Conservation (phyloP, 106 monocot genomes). For the Cymbidium sinense region DNA sequence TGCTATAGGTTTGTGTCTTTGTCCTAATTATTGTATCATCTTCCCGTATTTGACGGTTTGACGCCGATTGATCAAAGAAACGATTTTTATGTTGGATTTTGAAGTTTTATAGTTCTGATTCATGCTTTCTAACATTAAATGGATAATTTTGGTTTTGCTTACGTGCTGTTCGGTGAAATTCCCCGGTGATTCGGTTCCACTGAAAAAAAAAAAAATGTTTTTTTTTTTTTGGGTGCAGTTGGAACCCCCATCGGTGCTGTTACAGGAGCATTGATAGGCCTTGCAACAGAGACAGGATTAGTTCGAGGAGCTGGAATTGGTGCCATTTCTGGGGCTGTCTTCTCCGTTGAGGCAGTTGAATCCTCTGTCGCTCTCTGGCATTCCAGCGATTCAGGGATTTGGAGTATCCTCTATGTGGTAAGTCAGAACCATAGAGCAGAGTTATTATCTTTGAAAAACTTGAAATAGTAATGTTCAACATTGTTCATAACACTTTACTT, state of each 20-base stretch:
- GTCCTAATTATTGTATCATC: background rate
- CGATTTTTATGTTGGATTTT: slow-evolving; percentile 1
- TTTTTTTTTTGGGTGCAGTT: slow-evolving; percentile 18
- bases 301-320: slow-evolving; percentile 43
- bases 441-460: background rate
- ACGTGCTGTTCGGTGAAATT: background rate
- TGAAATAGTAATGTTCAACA: background rate
- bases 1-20: slow-evolving; percentile 29
- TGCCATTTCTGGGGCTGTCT: slow-evolving; percentile 50
- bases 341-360: slow-evolving; percentile 45
- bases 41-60: background rate
- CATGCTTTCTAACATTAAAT: background rate
- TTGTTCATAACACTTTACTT: background rate
- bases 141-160: background rate
- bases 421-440: background rate
- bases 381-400: slow-evolving; percentile 30
- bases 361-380: slow-evolving; percentile 38
- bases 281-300: slow-evolving; percentile 37
- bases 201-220: no score
- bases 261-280: slow-evolving; percentile 35
- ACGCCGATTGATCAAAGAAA: background rate
- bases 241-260: slow-evolving; percentile 35
- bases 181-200: background rate
- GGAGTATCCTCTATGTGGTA: slow-evolving; percentile 38
- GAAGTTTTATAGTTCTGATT: background rate